These are phyloP conservation scores for Ophiostoma angusticollis DNA, from an alignment of 2,329 filamentous ascomycete genomes.

Conservation along the genomic window DNA sequence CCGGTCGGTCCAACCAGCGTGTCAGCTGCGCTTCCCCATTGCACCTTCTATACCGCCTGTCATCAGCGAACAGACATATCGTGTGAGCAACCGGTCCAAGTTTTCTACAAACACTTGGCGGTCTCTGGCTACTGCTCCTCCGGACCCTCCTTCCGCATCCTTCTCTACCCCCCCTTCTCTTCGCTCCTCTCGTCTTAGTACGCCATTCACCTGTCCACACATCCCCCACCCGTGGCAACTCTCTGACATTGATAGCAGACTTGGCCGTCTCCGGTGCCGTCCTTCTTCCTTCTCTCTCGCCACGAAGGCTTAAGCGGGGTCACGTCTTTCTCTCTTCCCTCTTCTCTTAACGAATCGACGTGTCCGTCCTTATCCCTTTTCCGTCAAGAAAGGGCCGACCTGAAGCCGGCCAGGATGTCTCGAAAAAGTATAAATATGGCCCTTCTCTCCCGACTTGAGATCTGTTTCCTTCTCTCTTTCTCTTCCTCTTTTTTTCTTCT, in stretches of 20 bases:
- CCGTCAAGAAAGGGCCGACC: conserved; percentile 21
- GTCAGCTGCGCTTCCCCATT: conserved; percentile 14
- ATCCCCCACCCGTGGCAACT: conserved; percentile 8
- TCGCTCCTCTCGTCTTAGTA: background rate
- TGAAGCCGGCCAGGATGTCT: conserved; percentile 23
- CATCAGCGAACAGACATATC: background rate
- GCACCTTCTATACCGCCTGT: background rate
- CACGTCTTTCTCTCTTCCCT: conserved; percentile 12
- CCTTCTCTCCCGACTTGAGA: conserved; percentile 31
- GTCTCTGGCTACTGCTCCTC: background rate
- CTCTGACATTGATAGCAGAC: conserved; percentile 7
- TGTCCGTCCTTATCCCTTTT: conserved; percentile 29
- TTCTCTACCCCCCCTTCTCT: conserved; percentile 1
- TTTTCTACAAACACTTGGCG: background rate
- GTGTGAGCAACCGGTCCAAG: background rate
- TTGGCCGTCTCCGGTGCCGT: conserved; percentile 12
- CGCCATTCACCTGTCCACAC: too few relatives aligned
- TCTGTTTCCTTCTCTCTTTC: conserved; percentile 40
- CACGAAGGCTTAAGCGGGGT: conserved; percentile 30
- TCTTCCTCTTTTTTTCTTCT: conserved; percentile 45
- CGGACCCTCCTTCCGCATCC: background rate
- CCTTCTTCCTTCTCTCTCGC: conserved; percentile 19
- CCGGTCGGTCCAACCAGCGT: conserved; percentile 17
- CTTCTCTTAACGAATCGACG: conserved; percentile 29
- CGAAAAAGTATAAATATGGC: conserved; percentile 51